phyloP scores from a whole-genome alignment of 495 filamentous ascomycete genomes.

The Astrothelium subdiscretum region DNA sequence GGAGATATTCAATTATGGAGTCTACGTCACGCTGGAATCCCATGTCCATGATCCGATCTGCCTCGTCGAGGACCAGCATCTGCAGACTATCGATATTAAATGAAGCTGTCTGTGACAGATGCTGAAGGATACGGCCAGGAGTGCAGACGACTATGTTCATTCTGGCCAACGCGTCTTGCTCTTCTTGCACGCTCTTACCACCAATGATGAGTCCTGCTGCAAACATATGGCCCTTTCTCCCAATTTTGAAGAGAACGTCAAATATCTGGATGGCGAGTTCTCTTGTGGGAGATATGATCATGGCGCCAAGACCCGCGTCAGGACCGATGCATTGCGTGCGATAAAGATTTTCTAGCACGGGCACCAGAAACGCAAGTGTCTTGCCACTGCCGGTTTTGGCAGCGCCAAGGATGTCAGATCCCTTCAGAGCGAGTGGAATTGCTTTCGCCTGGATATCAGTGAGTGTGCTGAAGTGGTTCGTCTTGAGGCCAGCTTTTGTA shows the following conservation, averaged over 20 bases:
- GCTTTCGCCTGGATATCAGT: conserved; percentile 88
- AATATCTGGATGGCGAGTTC: conserved; percentile 97
- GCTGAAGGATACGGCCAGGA: conserved; percentile 87
- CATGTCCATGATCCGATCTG: conserved; percentile 96
- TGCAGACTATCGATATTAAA: conserved; percentile 85
- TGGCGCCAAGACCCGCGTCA: conserved; percentile 74
- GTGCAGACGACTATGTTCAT: conserved; percentile 99
- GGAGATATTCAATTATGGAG: conserved; percentile 86
- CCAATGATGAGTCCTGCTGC: conserved; percentile 91
- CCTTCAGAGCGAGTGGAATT: conserved; percentile 75
- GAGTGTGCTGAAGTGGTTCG: conserved; percentile 79
- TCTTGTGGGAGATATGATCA: conserved; percentile 88
- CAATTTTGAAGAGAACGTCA: conserved; percentile 83
- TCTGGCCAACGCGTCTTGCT: conserved; percentile 69
- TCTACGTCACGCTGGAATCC: conserved; percentile 87
- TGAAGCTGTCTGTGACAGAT: conserved; percentile 84
- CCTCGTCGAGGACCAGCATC: conserved; percentile 90
- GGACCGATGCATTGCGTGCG: conserved; percentile 77
- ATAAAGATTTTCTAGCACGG: conserved; percentile 91
- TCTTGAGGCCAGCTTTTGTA: conserved; percentile 67
- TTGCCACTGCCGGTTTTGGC: conserved; percentile 97
- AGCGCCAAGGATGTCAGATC: conserved; percentile 81
- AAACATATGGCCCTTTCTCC: conserved; percentile 70
- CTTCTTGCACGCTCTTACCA: conserved; percentile 82
- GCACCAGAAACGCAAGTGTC: conserved; percentile 85